Percentiles rank a stretch among this genome's conserved stretches.
Conservation (phyloP, 192 early-diverging fungal genomes). For the Jimgerdemannia flammicorona region DNA sequence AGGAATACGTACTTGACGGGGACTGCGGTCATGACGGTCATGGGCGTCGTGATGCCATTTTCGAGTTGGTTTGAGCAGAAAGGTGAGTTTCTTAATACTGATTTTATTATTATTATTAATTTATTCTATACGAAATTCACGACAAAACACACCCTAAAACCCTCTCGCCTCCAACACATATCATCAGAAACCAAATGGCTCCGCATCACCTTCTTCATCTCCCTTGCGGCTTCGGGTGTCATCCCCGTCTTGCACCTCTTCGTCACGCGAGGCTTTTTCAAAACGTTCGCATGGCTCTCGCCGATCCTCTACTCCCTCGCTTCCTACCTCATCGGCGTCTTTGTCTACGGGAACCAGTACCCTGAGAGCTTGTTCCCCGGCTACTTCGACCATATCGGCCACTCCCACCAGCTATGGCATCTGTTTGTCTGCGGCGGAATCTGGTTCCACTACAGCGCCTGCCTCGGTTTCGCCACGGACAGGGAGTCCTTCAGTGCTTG, state of each 20-base stretch:
- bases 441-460: constrained; percentile 57
- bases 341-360: constrained; percentile 55
- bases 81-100: constrained; percentile 14
- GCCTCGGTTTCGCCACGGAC: constrained; percentile 27
- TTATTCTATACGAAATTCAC: neutral
- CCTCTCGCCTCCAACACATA: neutral
- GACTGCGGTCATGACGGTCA: constrained; percentile 39
- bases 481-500: too few species aligned
- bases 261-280: constrained; percentile 31
- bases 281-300: constrained; percentile 35
- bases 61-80: constrained; percentile 49
- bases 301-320: constrained; percentile 49
- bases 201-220: constrained; percentile 49
- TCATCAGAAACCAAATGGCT: constrained; percentile 31
- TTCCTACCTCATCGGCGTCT: constrained; percentile 49
- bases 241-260: constrained; percentile 47
- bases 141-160: neutral
- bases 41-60: constrained; percentile 46
- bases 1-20: constrained; percentile 46
- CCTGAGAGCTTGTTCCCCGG: constrained; percentile 58
- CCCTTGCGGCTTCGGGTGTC: constrained; percentile 45
- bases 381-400: constrained; percentile 53
- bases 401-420: constrained; percentile 64
- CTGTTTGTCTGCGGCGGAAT: constrained; percentile 58
- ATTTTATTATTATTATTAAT: constrained; percentile 5